Evolutionary conservation across 345 rosid genomes (phyloP), one percentile per base, ranked within the genome.

Genomic region (Firmiana major): DNA sequence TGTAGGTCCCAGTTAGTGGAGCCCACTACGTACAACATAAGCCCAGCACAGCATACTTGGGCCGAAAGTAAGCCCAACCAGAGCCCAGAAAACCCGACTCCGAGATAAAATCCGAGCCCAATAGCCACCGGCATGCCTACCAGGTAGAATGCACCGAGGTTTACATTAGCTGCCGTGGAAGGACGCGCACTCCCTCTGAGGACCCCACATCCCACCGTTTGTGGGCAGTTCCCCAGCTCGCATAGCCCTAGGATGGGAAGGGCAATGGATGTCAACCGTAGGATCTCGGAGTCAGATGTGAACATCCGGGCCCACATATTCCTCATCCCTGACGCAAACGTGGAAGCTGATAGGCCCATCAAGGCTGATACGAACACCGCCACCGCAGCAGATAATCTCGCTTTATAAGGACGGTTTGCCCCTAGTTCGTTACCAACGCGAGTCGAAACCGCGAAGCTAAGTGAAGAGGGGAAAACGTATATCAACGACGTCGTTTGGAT

Each of bases 71-170:
- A 81, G 36, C 98, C 98, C 28, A 89, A 21, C 98, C 97, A 93
- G 1, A 93, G 93, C 81, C 98, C 98, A 31, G 82, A 76, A 81
- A 94, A 93, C 74, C 97, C 98, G 28, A 91, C 55, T 0, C 89
- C 89, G 0, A 84, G 63, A 84, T 88, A 81, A 73, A 94, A 90
- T 70, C 94, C 97, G 53, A 94, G 89, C 71, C 94, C 94, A 51
- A 91, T 38, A 0, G 98, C 98, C 59, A 93, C 93, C 4, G 98
- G 98, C 97, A 91, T 91, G 65, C 98, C 98, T 12, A 93, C 94
- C 40, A 91, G 74, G 63, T 94, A 94, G 73, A 94, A 94, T 19
- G 98, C 94, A 7, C 98, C 89, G 0, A 94, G 90, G 85, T 94
- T 94, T 65, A 94, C 94, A 71, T 86, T 91, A 11, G 98, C 98